phyloP scores from a whole-genome alignment of 768 basidiomycete species.

The Termitomyces sp. region DNA sequence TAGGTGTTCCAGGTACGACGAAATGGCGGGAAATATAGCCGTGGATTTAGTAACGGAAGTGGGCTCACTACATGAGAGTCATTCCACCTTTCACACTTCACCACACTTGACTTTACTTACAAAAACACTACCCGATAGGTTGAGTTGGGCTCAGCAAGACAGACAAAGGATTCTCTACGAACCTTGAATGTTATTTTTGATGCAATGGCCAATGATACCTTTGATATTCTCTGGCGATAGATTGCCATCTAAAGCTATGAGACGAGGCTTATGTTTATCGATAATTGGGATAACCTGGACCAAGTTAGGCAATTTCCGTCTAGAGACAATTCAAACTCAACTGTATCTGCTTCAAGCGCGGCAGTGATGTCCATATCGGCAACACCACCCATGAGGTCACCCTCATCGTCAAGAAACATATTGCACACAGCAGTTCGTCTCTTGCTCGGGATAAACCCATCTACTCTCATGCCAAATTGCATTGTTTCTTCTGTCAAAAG shows the following conservation, averaged over 20 bases:
- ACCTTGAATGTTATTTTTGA: slow-evolving; percentile 47
- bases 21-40: slow-evolving; percentile 61
- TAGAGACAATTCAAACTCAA: slow-evolving; percentile 20
- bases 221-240: slow-evolving; percentile 49
- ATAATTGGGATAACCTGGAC: slow-evolving; percentile 50
- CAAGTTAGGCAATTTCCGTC: not conserved
- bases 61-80: slow-evolving; percentile 60
- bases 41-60: slow-evolving; percentile 84
- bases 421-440: slow-evolving; percentile 79
- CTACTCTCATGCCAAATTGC: slow-evolving; percentile 70
- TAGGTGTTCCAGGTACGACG: slow-evolving; percentile 25
- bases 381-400: slow-evolving; percentile 77
- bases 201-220: slow-evolving; percentile 48
- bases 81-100: not conserved
- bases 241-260: slow-evolving; percentile 80
- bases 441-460: slow-evolving; percentile 52
- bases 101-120: slow-evolving; percentile 33
- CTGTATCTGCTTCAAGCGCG: slow-evolving; percentile 39
- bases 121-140: slow-evolving; percentile 58
- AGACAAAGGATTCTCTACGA: slow-evolving; percentile 18
- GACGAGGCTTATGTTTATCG: slow-evolving; percentile 38
- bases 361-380: slow-evolving; percentile 85
- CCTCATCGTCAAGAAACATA: slow-evolving; percentile 68
- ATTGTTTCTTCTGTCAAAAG: slow-evolving; percentile 54
- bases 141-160: slow-evolving; percentile 1